Conservation (phyloP, 495 filamentous ascomycete genomes). For the Mytilinidion resinicola region DNA sequence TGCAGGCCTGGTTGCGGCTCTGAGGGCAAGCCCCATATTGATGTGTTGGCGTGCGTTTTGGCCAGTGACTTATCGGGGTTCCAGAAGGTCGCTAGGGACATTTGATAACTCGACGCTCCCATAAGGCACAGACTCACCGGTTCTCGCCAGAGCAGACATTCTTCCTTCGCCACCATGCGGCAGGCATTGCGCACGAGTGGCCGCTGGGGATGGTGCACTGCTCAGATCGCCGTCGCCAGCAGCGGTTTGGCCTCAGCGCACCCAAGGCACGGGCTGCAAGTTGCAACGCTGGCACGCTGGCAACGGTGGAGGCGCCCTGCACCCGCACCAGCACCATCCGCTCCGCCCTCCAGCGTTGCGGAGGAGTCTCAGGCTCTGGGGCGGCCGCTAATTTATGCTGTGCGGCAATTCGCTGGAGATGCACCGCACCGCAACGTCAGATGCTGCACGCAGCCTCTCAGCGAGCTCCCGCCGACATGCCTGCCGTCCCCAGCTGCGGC, state of each 20-base stretch:
- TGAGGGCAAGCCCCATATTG: conserved; percentile 44
- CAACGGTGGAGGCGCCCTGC: too few species aligned
- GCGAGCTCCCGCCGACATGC: too few species aligned
- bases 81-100: conserved; percentile 28
- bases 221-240: not conserved
- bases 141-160: conserved; percentile 24
- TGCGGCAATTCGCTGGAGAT: conserved; percentile 17
- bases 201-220: conserved; percentile 19
- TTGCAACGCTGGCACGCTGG: too few species aligned
- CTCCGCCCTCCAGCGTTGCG: too few species aligned
- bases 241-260: too few species aligned
- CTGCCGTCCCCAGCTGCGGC: too few species aligned
- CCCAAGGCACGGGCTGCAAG: too few species aligned
- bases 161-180: conserved; percentile 25
- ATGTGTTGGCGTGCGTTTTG: conserved; percentile 88
- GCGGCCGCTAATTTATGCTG: conserved; percentile 55
- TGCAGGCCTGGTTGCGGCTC: conserved; percentile 36
- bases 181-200: conserved; percentile 20
- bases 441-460: conserved; percentile 28
- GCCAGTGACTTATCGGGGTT: conserved; percentile 49
- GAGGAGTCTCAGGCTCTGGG: conserved; percentile 14
- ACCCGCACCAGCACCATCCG: too few species aligned
- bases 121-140: conserved; percentile 28
- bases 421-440: conserved; percentile 29
- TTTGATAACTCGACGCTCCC: conserved; percentile 11